Evolutionary conservation across 805 yeast species (phyloP).

Genomic region (Ogataea dorogensis): DNA sequence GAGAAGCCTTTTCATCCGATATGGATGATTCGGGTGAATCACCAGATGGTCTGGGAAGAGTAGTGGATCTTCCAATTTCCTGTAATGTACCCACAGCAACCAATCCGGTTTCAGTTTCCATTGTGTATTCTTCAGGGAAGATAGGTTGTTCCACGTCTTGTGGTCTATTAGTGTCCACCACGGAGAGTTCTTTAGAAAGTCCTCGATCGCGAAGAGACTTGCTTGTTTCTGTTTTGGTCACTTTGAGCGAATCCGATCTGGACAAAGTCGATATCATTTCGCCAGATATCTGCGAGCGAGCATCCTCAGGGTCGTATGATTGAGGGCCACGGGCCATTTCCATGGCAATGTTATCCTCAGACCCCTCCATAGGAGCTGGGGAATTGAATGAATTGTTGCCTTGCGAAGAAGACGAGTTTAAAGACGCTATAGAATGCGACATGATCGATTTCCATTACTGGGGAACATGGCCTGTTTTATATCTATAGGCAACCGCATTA

Average conservation of each 20-base stretch:
- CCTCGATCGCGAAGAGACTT: conserved; percentile 67
- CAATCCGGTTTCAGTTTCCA: conserved; percentile 86
- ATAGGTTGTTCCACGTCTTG: conserved; percentile 57
- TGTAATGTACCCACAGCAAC: conserved; percentile 77
- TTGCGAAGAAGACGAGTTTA: conserved; percentile 22
- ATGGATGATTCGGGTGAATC: conserved; percentile 32
- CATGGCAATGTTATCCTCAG: conserved; percentile 10
- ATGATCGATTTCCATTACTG: conserved; percentile 3
- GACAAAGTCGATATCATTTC: conserved; percentile 30
- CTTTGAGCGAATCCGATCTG: conserved; percentile 36
- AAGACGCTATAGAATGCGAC: conserved; percentile 18
- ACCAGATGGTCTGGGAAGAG: conserved; percentile 20
- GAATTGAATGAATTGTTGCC: conserved; percentile 3
- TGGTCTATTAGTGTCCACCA: conserved; percentile 58
- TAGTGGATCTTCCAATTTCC: conserved; percentile 54
- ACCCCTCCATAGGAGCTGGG: conserved; percentile 2
- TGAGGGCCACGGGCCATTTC: conserved; percentile 32
- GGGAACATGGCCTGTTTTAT: not conserved
- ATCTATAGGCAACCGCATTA: too few species aligned
- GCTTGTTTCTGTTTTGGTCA: conserved; percentile 68
- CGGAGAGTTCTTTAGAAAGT: conserved; percentile 50
- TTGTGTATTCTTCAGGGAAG: conserved; percentile 88
- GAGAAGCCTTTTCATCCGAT: conserved; percentile 25
- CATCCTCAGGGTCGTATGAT: conserved; percentile 47
- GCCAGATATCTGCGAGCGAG: conserved; percentile 42